These are phyloP conservation scores for Trichoderma afroharzianum DNA, from an alignment of 2,329 filamentous ascomycete species.

Conservation along the genomic window DNA sequence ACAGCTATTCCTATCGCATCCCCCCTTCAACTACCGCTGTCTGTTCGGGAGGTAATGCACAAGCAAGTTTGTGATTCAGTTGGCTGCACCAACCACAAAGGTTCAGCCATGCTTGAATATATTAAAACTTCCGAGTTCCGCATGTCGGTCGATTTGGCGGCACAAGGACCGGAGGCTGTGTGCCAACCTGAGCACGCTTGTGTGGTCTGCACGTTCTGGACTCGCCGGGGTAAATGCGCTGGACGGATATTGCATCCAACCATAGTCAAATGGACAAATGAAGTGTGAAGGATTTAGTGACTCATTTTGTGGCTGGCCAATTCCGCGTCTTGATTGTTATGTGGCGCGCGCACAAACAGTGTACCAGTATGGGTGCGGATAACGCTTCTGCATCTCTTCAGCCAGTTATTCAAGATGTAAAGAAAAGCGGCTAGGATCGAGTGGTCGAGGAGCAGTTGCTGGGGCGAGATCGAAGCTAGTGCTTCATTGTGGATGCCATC, in stretches of 20 bases:
- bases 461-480: constrained; percentile 14
- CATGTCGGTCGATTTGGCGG: not conserved
- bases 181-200: not conserved
- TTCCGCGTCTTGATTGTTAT: not conserved
- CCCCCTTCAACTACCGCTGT: not conserved
- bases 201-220: not conserved
- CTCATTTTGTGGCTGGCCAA: not conserved
- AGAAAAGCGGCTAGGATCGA: not conserved
- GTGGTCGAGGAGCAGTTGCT: not conserved
- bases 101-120: constrained; percentile 2
- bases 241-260: not conserved
- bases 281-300: constrained; percentile 1
- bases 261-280: not conserved
- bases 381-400: not conserved
- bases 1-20: not conserved
- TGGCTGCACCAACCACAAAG: constrained; percentile 3
- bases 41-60: not conserved
- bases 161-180: not conserved
- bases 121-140: constrained; percentile 12
- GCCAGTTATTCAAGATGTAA: not conserved
- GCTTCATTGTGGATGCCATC: constrained; percentile 10
- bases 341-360: not conserved
- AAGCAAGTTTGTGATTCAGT: constrained; percentile 3
- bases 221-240: not conserved
- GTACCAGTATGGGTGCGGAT: not conserved